phyloP scores from a whole-genome alignment of 345 rosid species.

The Tarenaya hassleriana region DNA sequence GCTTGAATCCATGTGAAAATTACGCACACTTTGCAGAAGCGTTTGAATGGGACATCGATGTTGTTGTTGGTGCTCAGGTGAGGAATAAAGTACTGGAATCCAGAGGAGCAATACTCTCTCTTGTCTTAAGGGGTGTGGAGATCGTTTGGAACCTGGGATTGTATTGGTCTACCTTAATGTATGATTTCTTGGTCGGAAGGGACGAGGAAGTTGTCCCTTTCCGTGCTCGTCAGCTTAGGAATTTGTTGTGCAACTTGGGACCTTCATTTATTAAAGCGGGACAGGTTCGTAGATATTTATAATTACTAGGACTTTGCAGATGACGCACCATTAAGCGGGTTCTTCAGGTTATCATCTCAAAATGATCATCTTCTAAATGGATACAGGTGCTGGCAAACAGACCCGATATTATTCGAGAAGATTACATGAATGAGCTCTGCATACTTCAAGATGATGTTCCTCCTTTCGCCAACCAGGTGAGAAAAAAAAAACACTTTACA shows the following conservation, averaged over 20 bases:
- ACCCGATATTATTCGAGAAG: slow-evolving; percentile 93
- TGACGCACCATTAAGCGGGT: background rate
- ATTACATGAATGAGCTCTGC: slow-evolving; percentile 96
- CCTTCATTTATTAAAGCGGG: slow-evolving; percentile 98
- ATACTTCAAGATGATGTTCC: slow-evolving; percentile 98
- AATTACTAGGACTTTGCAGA: background rate
- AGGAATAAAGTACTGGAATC: slow-evolving; percentile 80
- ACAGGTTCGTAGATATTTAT: slow-evolving; percentile 45
- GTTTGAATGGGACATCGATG: slow-evolving; percentile 16
- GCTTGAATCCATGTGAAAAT: slow-evolving; percentile 10
- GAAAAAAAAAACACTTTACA: background rate
- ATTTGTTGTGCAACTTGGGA: slow-evolving; percentile 87
- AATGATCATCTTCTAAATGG: slow-evolving; percentile 5
- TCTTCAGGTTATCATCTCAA: slow-evolving; percentile 10
- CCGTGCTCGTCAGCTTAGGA: slow-evolving; percentile 92
- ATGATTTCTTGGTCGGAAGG: slow-evolving; percentile 84
- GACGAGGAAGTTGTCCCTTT: slow-evolving; percentile 83
- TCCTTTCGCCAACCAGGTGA: slow-evolving; percentile 86
- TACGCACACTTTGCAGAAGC: background rate
- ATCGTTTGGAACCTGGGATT: slow-evolving; percentile 90
- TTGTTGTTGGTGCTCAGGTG: slow-evolving; percentile 44
- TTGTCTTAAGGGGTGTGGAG: slow-evolving; percentile 68
- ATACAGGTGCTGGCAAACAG: slow-evolving; percentile 84
- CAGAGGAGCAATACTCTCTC: slow-evolving; percentile 57
- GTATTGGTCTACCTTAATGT: slow-evolving; percentile 77